Evolutionary conservation across 2,329 filamentous ascomycete species (phyloP), one percentile per base, ranked within the genome.

Genomic region (Sporothrix inflata): DNA sequence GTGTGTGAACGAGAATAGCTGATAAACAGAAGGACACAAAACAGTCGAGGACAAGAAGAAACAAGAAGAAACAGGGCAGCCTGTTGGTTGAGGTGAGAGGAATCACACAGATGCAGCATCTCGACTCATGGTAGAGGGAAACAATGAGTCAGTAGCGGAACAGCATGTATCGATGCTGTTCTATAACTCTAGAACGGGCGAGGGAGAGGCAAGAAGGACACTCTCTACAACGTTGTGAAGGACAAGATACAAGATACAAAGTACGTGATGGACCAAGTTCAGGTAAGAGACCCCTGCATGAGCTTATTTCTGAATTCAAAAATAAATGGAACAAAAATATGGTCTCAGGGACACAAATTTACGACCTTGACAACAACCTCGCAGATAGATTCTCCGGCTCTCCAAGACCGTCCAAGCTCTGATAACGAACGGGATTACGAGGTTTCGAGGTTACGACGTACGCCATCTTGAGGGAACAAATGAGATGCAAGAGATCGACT

Each of bases 321-420:
- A 34, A 34, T 34, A 34, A 3, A 34, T 34, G 30, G 30, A 19
- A 40, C 30, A 19, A 55, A 55, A 61, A 61, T n/a, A 61, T 21
- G 57, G 57, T 61, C 57, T 61, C 57, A 21, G 55, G 55, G 57
- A 61, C 57, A 61, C 21, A 61, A 61, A 61, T n/a, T 21, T 34
- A n/a, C 7, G 14, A 30, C 16, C 8, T 21, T 61, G 19, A 40
- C 19, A 61, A 21, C 57, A n/a, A 38, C 57, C 30, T 40, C 55
- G 55, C 55, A 40, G 30, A 38, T 40, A 61, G 57, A 61, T 61
- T 61, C 30, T 61, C 57, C 57, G 30, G 57, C 21, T 21, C 57
- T 40, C 57, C 57, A 61, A 61, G 34, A 16, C 57, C 7, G 19
- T 14, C 30, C 57, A 61, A 40, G 30, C 12, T 34, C 57, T 40